These are phyloP conservation scores for Alternaria gaisen DNA, from an alignment of 2,329 filamentous ascomycete genomes.

Conservation along the genomic window DNA sequence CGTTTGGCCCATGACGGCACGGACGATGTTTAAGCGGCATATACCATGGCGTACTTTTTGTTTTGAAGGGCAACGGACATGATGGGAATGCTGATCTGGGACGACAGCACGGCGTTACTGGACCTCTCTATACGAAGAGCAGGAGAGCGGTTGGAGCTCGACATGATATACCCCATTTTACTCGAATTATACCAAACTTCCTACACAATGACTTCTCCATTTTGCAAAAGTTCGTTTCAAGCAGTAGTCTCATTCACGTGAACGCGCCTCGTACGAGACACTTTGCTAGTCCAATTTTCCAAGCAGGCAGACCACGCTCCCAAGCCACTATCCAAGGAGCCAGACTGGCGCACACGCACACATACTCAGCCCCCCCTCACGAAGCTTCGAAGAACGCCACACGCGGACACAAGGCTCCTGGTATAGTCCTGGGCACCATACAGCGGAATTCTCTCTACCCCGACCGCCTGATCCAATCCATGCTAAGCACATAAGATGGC, in stretches of 20 bases:
- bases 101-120: slow-evolving; percentile 34
- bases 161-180: slow-evolving; percentile 35
- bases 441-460: not conserved
- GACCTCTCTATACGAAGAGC: not conserved
- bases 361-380: not conserved
- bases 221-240: not conserved
- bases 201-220: not conserved
- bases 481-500: not conserved
- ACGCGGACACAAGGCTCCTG: not conserved
- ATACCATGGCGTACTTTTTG: slow-evolving; percentile 27
- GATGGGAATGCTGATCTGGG: slow-evolving; percentile 22
- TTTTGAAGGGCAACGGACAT: slow-evolving; percentile 13
- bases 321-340: slow-evolving; percentile 9
- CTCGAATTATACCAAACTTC: slow-evolving; percentile 12
- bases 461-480: slow-evolving; percentile 3
- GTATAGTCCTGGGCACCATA: not conserved
- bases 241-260: not conserved
- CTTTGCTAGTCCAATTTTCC: not conserved
- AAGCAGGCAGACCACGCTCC: slow-evolving; percentile 7
- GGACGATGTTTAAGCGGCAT: slow-evolving; percentile 34
- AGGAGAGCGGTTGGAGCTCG: slow-evolving; percentile 11
- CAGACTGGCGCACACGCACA: not conserved
- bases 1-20: slow-evolving; percentile 14
- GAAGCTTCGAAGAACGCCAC: not conserved
- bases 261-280: not conserved